Evolutionary conservation across 2,329 filamentous ascomycete genomes (phyloP), one percentile per base, ranked within the genome.

Genomic region (Trichoderma sp.): DNA sequence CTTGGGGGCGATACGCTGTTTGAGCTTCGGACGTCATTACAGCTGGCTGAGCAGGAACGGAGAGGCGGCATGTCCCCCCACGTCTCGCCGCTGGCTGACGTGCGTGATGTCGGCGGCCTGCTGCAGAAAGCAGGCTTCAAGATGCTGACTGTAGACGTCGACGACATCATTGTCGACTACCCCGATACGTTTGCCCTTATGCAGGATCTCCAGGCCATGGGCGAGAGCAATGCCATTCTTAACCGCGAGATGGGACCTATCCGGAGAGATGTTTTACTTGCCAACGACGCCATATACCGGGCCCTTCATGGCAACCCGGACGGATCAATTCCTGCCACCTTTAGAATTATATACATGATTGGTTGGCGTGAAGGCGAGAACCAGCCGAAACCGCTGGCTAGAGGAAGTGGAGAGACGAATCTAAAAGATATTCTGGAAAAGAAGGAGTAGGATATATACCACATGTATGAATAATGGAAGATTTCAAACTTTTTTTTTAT

Each of bases 321-420:
- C 80, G 93, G 90, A 24, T 90, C 87, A 1, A 88, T 97, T 77
- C 97, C 97, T 1, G 97, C 97, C 1, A 99, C 97, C 0, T 99
- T 98, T 82, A 90, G 97, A 79, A 89, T 98, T 79, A 98, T 99
- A 77, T 98, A 97, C 84, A 98, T 98, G 95, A 99, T 99, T 84
- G 97, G 97, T 0, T 99, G 97, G 97, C 97, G 96, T 82, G 94
- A 95, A 79, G 93, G 94, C 2, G 89, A 90, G 35, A 90, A 92
- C 71, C 95, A 98, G 85, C 88, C 92, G 2, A 88, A 96, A 84
- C 95, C 97, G 6, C 85, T 98, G 75, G 85, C 92, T 78, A 90
- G 97, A 79, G 97, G 97, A 0, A 97, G 93, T 78, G 97, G 94
- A 11, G 89, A 98, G 82, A 86, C 98, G 59, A 98, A 94, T 83